A percentile compares a stretch with the other conserved stretches of the same genome.
Evolutionary conservation across 495 filamentous ascomycete species (phyloP).

Genomic region (Penicillium arizonense): DNA sequence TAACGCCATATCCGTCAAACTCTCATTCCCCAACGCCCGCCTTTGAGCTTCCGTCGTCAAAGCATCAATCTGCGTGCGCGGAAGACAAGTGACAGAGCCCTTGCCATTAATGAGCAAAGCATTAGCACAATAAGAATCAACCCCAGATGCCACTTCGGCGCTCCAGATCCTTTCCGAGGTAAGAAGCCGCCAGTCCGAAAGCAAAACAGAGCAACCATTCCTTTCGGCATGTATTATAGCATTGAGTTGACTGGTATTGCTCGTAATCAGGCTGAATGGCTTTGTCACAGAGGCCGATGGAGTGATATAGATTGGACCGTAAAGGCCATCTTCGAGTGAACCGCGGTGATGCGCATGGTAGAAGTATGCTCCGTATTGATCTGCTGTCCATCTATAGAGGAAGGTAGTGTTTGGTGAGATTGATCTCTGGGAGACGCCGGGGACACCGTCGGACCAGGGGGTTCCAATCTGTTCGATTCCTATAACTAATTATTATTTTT

Average conservation of each 20-base stretch:
- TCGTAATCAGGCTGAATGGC: constrained; percentile 48
- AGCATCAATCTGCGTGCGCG: constrained; percentile 33
- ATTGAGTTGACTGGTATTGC: constrained; percentile 30
- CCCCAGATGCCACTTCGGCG: constrained; percentile 34
- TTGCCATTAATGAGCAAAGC: constrained; percentile 57
- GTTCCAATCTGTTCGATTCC: constrained; percentile 40
- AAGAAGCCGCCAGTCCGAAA: constrained; percentile 55
- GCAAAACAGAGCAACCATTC: constrained; percentile 42
- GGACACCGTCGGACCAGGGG: constrained; percentile 55
- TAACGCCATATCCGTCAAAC: constrained; percentile 51
- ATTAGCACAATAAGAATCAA: constrained; percentile 46
- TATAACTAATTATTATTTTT: not conserved
- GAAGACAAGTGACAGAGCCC: constrained; percentile 46
- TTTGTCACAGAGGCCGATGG: constrained; percentile 26
- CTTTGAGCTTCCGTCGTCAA: constrained; percentile 28
- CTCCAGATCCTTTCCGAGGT: constrained; percentile 47
- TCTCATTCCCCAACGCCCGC: constrained; percentile 23
- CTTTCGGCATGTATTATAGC: constrained; percentile 47
- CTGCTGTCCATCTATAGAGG: constrained; percentile 44
- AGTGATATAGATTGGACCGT: constrained; percentile 50
- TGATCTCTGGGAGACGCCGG: constrained; percentile 44
- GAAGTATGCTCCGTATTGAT: constrained; percentile 30
- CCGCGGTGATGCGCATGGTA: constrained; percentile 54
- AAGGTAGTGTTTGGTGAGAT: constrained; percentile 47
- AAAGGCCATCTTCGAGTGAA: constrained; percentile 56